Base-by-base conservation (phyloP, 441 rosid species). In the Corymbia citriodora region DNA sequence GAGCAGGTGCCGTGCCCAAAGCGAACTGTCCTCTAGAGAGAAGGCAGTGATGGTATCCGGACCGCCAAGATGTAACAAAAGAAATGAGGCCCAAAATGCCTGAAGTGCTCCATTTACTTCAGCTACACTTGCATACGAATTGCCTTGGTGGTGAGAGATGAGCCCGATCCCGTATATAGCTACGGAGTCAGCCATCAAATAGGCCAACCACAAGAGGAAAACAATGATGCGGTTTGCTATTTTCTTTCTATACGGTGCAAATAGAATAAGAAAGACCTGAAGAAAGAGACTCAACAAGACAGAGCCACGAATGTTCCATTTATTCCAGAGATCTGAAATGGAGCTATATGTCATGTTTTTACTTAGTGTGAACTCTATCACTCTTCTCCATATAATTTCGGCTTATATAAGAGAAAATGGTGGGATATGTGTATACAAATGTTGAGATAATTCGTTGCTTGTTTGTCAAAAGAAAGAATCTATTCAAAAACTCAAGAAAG, bases 381-480 rank as follows among this genome's bases (percentile, higher is more conserved):
- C 81, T 18, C 81, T 2, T 18, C 25, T 36, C 25, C 5, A 27
- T 61, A 11, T 25, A 27, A 61, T 27, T 61, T 27, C 16, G 5
- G 4, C 14, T 61, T 6, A 3, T 61, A 2, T 27, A 61, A 3
- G 14, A 59, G 65, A 50, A 11, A 61, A 11, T 2, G 7, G 8
- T 61, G 8, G 31, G 16, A 29, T 27, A 61, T 61, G 31, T 27
- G 12, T 27, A 27, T 27, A 5, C 6, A 29, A 2, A n/a, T 63
- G 1, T 63, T 63, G 4, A 65, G 7, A 54, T 54, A 5, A 1
- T 17, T 54, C 55, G 19, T 17, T 12, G 4, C 15, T 54, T 54
- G 16, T 17, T 16, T 54, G 55, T 16, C 19, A 0, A 18, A 14
- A 54, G 2, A 0, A 14, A 1, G 2, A 54, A 54, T 54, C 19